Evolutionary conservation across 345 rosid species (phyloP).

Genomic region (Pistacia vera): DNA sequence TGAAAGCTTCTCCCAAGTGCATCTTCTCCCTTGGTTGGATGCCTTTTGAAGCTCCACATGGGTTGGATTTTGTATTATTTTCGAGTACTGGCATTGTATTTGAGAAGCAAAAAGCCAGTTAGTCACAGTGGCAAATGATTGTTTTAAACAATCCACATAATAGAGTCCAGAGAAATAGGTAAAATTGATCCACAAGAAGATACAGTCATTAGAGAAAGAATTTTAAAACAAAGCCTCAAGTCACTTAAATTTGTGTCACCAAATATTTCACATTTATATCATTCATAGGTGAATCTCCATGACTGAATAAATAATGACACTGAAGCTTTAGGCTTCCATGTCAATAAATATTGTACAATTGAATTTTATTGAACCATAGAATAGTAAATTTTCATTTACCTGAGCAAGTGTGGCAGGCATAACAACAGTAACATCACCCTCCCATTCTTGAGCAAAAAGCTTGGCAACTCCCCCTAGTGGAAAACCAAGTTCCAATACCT

Average conservation of each 20-base stretch:
- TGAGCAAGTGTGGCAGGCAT: conserved; percentile 97
- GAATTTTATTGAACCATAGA: neutral
- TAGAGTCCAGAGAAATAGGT: neutral
- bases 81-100: conserved; percentile 53
- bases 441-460: conserved; percentile 99
- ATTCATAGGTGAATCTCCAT: neutral
- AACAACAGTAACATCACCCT: conserved; percentile 97
- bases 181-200: neutral
- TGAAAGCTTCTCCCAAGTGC: conserved; percentile 99
- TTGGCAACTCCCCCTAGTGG: conserved; percentile 90
- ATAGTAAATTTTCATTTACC: conserved; percentile 43
- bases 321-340: neutral
- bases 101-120: conserved; percentile 2
- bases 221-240: neutral
- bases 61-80: conserved; percentile 85
- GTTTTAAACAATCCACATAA: neutral
- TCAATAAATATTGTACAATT: neutral
- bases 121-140: neutral
- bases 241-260: neutral
- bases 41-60: conserved; percentile 82
- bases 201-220: neutral
- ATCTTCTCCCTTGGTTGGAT: conserved; percentile 91
- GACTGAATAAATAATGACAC: neutral
- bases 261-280: neutral
- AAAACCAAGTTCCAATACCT: conserved; percentile 87